Evolutionary conservation across 352 stramenopile species (phyloP), one percentile per base, ranked within the genome.

Genomic region (Pythium periplocum): DNA sequence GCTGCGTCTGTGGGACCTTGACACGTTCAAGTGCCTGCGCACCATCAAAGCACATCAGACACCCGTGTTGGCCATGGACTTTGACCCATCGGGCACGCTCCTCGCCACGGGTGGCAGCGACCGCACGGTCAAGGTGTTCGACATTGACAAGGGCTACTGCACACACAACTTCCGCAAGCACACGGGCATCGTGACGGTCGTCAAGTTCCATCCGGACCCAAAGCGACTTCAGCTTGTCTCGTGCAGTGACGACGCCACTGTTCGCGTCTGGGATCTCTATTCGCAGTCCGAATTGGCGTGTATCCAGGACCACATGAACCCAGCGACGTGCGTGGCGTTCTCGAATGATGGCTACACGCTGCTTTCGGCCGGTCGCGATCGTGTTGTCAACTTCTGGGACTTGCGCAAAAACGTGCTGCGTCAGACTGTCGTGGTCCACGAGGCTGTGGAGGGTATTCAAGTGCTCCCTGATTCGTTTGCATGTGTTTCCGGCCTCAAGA

Each of bases 81-180:
- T 96, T 57, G 90, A 97, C 68, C 83, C 83, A 17, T 87, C 89
- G 30, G 89, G 88, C 40, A 97, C 87, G 48, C 68, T 99, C 57
- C 70, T 99, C 6, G 95, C 95, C 6, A 99, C 96, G 1, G 96
- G 94, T 59, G 96, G 94, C 30, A 95, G 96, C 34, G 97, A 99
- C 71, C 93, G 95, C 46, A 87, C 83, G 1, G 95, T 98, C 41
- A 97, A 98, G 57, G 91, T 98, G 31, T 98, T 95, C 53, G 90
- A 97, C 67, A 77, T 98, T 32, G 78, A 95, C 54, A 89, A 94
- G 64, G 91, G 88, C 33, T 97, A 87, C 66, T 96, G 86, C 68
- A 98, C 93, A 51, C 93, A 98, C 77, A 97, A 92, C 71, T 98
- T 98, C 61, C 78, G 73, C 34, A 73, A 77, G 6, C 90, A 97